Evolutionary conservation across 106 monocot genomes (phyloP), one percentile per base, ranked within the genome.

Genomic region (Allium cepa): DNA sequence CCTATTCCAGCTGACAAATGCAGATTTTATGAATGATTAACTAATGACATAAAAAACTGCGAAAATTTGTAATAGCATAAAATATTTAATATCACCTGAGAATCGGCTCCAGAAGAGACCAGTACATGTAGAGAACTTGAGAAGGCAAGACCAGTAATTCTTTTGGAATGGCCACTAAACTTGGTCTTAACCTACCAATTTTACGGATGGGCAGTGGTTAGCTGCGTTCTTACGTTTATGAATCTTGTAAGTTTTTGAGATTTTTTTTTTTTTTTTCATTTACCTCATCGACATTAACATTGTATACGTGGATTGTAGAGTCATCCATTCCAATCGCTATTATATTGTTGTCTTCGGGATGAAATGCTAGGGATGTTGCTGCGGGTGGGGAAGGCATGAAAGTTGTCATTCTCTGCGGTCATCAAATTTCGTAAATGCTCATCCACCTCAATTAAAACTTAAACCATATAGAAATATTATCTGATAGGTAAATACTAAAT

Each of bases 321-420:
- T 91, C 91, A 26, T 91, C 87, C 91, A 87, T 91, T 60, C 91
- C 91, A 67, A 91, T 84, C 13, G 87, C 87, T 75, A 91, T 91
- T 12, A 91, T 84, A 63, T 91, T 91, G 63, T 91, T 87, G 72
- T 91, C 87, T 53, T 91, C 82, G 16, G 87, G 91, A 73, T 91
- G 84, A 46, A 87, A 87, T 53, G 91, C 91, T 50, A 91, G 77
- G 74, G 82, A 91, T 56, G 91, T 91, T 56, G 91, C 87, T 69
- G 84, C 82, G 2, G 91, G 87, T 56, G 87, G 87, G 11, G 87
- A 82, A 26, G 87, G 62, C 91, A 87, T 87, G 67, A 91, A 91
- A 36, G 87, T 87, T 59, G 87, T 85, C 87, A 91, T 87, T 1
- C 79, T 84, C 91, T 91, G 77, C 67, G 73, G 11, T 59, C 64